These are phyloP conservation scores for Cymbidium sinense DNA, from an alignment of 106 monocot species.

Conservation along the genomic window DNA sequence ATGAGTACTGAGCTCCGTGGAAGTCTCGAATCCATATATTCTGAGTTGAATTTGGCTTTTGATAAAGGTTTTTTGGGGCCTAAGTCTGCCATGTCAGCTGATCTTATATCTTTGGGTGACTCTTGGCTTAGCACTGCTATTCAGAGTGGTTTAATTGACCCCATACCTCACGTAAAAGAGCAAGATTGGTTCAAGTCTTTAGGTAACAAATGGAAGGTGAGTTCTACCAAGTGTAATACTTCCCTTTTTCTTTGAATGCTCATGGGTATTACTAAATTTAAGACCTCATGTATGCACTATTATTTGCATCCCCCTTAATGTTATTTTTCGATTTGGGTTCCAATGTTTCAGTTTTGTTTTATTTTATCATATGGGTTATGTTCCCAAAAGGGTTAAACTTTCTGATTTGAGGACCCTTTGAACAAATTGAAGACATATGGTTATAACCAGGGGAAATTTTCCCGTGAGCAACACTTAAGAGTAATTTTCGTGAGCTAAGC, in stretches of 20 bases:
- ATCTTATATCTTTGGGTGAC: constrained; percentile 84
- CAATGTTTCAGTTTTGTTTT: too few species aligned
- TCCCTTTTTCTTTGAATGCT: neutral
- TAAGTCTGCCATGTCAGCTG: constrained; percentile 88
- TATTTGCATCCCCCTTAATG: too few species aligned
- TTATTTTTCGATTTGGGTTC: too few species aligned
- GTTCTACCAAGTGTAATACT: neutral
- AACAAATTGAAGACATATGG: neutral
- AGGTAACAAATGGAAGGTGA: constrained; percentile 88
- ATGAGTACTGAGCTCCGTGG: constrained; percentile 44
- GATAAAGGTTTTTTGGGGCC: constrained; percentile 41
- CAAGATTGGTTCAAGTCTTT: constrained; percentile 77
- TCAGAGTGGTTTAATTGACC: constrained; percentile 61
- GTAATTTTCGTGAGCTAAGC: too few species aligned
- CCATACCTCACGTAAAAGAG: constrained; percentile 51
- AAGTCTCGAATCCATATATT: constrained; percentile 51
- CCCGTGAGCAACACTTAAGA: too few species aligned
- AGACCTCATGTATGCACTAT: too few species aligned
- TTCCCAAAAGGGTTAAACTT: neutral
- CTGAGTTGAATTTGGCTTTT: constrained; percentile 52
- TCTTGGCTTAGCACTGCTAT: constrained; percentile 82
- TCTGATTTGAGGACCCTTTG: neutral
- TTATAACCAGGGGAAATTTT: neutral
- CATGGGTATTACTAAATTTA: too few species aligned
- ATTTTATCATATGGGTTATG: neutral